These are phyloP conservation scores for Closterium sp. DNA, from an alignment of 139 green algal genomes.

Conservation along the genomic window DNA sequence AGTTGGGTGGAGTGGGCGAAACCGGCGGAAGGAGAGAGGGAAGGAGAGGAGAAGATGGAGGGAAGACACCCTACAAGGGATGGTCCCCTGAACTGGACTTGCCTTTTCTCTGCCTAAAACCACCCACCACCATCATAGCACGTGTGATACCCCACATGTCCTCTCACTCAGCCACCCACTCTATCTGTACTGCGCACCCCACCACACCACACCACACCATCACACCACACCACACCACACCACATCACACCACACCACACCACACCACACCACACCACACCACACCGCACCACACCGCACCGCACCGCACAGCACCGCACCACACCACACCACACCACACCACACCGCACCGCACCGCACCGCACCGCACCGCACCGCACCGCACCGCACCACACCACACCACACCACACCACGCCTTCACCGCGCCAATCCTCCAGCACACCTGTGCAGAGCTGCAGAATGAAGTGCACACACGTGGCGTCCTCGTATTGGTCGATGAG, in stretches of 20 bases:
- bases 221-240: neutral
- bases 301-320: too few species aligned
- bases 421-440: neutral
- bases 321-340: neutral
- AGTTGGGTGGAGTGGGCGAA: too few species aligned
- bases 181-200: too few species aligned
- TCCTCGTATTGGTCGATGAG: conserved; percentile 13
- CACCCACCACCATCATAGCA: too few species aligned
- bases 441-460: conserved; percentile 14
- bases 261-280: neutral
- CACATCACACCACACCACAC: neutral
- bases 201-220: neutral
- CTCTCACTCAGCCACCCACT: too few species aligned
- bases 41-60: too few species aligned
- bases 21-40: too few species aligned
- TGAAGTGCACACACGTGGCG: conserved; percentile 10
- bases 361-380: neutral
- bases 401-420: too few species aligned
- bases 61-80: too few species aligned
- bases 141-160: too few species aligned
- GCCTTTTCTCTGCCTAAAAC: neutral
- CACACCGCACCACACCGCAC: too few species aligned
- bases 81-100: neutral
- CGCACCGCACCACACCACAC: neutral
- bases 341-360: too few species aligned